Percentiles rank a stretch among this genome's conserved stretches.
phyloP scores from a whole-genome alignment of 1,284 basidiomycete genomes.

The Heterobasidion occidentale region DNA sequence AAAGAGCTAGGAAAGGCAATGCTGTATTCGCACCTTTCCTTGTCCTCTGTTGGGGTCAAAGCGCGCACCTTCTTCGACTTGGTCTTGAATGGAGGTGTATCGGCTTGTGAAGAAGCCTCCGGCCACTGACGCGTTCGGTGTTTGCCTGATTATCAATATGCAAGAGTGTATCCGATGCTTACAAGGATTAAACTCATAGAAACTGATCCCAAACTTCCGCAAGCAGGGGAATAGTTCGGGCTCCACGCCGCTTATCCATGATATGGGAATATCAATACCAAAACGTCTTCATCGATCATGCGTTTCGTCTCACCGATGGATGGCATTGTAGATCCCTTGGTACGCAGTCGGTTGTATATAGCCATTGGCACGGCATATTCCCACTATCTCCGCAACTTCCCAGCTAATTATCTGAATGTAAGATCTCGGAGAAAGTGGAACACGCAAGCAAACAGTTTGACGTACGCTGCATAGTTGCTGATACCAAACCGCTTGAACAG shows the following conservation, averaged over 20 bases:
- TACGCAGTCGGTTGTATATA: slow-evolving; percentile 62
- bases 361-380: slow-evolving; percentile 44
- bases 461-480: slow-evolving; percentile 39
- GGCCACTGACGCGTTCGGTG: slow-evolving; percentile 16
- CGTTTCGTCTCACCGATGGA: slow-evolving; percentile 28
- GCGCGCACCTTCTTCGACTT: slow-evolving; percentile 27
- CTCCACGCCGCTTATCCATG: slow-evolving; percentile 30
- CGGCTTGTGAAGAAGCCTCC: slow-evolving; percentile 32
- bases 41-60: slow-evolving; percentile 27
- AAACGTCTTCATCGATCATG: background rate
- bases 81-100: slow-evolving; percentile 20
- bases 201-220: slow-evolving; percentile 52
- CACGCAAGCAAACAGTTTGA: background rate
- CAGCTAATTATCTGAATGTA: slow-evolving; percentile 20
- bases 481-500: slow-evolving; percentile 37
- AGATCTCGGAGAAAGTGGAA: too few species aligned
- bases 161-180: slow-evolving; percentile 5
- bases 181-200: slow-evolving; percentile 51
- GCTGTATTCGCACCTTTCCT: slow-evolving; percentile 16
- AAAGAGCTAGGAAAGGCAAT: background rate
- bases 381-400: slow-evolving; percentile 63
- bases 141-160: background rate
- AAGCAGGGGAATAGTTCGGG: slow-evolving; percentile 59
- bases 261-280: background rate
- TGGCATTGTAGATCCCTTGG: slow-evolving; percentile 56